Percentiles rank a stretch among this genome's conserved stretches.
Evolutionary conservation across 2,329 filamentous ascomycete species (phyloP).

Genomic region (Neobulgaria alba): DNA sequence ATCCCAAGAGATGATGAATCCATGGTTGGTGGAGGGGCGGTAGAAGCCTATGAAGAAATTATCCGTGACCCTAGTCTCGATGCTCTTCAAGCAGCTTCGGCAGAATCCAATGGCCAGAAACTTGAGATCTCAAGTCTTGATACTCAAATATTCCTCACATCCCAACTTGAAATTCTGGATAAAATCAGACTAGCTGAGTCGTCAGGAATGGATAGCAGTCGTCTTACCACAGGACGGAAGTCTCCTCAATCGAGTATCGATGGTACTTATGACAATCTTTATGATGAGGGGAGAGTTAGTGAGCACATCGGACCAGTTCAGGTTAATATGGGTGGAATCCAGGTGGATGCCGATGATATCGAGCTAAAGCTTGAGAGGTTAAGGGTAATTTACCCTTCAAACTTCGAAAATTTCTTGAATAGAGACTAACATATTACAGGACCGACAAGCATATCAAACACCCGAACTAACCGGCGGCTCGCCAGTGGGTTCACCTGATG

Average conservation of each 20-base stretch:
- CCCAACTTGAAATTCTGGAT: slow-evolving; percentile 71
- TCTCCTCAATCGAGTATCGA: slow-evolving; percentile 13
- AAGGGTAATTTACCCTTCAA: slow-evolving; percentile 48
- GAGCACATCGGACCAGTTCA: slow-evolving; percentile 91
- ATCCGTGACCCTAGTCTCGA: slow-evolving; percentile 67
- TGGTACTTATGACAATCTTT: slow-evolving; percentile 15
- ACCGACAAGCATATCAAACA: slow-evolving; percentile 28
- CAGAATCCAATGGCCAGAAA: slow-evolving; percentile 31
- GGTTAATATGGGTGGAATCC: slow-evolving; percentile 97
- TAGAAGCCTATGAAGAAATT: slow-evolving; percentile 68
- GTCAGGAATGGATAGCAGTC: slow-evolving; percentile 23
- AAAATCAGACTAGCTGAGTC: slow-evolving; percentile 39
- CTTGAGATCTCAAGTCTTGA: slow-evolving; percentile 57
- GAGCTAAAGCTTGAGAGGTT: slow-evolving; percentile 74
- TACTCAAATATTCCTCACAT: slow-evolving; percentile 67
- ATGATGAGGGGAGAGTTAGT: slow-evolving; percentile 24
- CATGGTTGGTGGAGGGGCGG: slow-evolving; percentile 44
- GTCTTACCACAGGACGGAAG: slow-evolving; percentile 18
- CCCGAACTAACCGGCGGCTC: slow-evolving; percentile 27
- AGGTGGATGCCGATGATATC: slow-evolving; percentile 92
- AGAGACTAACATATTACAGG: slow-evolving; percentile 16
- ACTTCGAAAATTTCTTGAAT: not conserved
- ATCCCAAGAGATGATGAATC: slow-evolving; percentile 10
- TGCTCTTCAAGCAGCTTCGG: slow-evolving; percentile 45
- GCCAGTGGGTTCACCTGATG: slow-evolving; percentile 25